These are phyloP conservation scores for Ophiosphaerella herpotricha DNA, from an alignment of 2,329 filamentous ascomycete species.

Conservation along the genomic window DNA sequence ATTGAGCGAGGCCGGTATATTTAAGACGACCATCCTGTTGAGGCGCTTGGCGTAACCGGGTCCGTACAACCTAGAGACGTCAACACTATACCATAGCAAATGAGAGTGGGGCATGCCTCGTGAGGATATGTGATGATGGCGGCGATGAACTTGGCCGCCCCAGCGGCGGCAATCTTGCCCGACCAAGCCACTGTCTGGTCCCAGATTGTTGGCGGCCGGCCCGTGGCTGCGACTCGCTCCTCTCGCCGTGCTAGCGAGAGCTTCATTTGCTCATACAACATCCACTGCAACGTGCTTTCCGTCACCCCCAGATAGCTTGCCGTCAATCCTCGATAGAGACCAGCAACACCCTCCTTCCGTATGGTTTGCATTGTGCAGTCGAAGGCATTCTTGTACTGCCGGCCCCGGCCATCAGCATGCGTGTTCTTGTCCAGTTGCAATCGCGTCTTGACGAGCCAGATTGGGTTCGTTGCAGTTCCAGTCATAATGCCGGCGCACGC, in stretches of 20 bases:
- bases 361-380: slow-evolving; percentile 87
- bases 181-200: slow-evolving; percentile 78
- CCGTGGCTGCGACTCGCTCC: slow-evolving; percentile 58
- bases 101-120: slow-evolving; percentile 62
- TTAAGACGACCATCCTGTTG: slow-evolving; percentile 71
- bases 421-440: slow-evolving; percentile 89
- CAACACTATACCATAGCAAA: not conserved
- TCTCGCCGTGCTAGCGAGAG: slow-evolving; percentile 68
- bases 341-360: slow-evolving; percentile 76
- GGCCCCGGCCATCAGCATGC: slow-evolving; percentile 61
- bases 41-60: slow-evolving; percentile 84
- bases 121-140: slow-evolving; percentile 88
- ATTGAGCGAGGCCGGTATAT: slow-evolving; percentile 87
- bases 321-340: slow-evolving; percentile 87
- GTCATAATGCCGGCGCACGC: slow-evolving; percentile 81
- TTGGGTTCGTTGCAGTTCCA: slow-evolving; percentile 90
- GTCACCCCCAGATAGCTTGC: slow-evolving; percentile 90
- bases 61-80: slow-evolving; percentile 70
- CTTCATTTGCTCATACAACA: slow-evolving; percentile 94
- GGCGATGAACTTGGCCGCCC: slow-evolving; percentile 83
- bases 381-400: slow-evolving; percentile 83
- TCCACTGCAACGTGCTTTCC: slow-evolving; percentile 91
- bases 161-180: slow-evolving; percentile 78
- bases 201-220: slow-evolving; percentile 68
- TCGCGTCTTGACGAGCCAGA: slow-evolving; percentile 94